Evolutionary conservation across 2,329 filamentous ascomycete species (phyloP).

Genomic region (Aspergillus neotritici): DNA sequence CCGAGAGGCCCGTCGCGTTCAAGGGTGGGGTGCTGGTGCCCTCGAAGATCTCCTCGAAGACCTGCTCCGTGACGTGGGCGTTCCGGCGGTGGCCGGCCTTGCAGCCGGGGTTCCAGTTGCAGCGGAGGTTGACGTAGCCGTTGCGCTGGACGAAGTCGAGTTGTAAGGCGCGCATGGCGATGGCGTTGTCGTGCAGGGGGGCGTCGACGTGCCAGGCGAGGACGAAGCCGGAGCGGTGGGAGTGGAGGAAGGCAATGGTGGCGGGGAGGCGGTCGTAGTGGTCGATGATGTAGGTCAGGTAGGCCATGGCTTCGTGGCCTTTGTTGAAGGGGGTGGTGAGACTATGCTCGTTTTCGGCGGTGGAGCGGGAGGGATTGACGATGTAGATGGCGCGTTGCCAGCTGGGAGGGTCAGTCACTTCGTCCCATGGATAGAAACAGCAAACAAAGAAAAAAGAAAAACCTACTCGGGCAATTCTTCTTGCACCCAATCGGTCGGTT

Average conservation of each 20-base stretch:
- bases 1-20: constrained; percentile 18
- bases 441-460: background rate
- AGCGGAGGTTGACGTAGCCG: constrained; percentile 58
- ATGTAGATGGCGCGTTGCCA: constrained; percentile 45
- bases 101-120: constrained; percentile 55
- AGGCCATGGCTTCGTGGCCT: constrained; percentile 44
- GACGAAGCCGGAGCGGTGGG: constrained; percentile 46
- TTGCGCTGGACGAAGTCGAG: constrained; percentile 47
- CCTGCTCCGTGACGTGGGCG: constrained; percentile 31
- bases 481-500: constrained; percentile 43
- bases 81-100: constrained; percentile 29
- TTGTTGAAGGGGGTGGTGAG: constrained; percentile 39
- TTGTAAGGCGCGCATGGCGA: constrained; percentile 46
- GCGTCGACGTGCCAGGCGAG: constrained; percentile 55
- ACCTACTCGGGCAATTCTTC: constrained; percentile 43
- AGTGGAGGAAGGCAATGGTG: constrained; percentile 52
- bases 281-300: constrained; percentile 45
- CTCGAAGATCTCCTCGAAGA: constrained; percentile 35
- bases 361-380: constrained; percentile 32
- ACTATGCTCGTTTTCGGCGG: constrained; percentile 13
- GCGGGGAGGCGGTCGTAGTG: constrained; percentile 47
- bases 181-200: constrained; percentile 51
- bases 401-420: constrained; percentile 17
- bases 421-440: background rate
- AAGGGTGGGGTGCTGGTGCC: constrained; percentile 35